Base-by-base conservation (phyloP, 768 basidiomycete genomes). In the Rubroboletus pulcherrimus region DNA sequence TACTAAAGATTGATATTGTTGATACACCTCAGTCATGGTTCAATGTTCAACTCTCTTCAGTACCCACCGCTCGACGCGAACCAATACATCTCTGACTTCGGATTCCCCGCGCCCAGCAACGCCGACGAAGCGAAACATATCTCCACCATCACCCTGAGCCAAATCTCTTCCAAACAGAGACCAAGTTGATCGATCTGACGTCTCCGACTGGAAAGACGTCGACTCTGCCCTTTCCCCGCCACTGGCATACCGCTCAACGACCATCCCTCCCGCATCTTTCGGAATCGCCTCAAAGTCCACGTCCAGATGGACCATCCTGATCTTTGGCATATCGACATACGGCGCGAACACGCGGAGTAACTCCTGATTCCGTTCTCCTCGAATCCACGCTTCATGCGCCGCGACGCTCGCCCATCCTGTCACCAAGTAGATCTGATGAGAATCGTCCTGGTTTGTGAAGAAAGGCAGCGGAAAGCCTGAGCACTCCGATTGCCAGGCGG, bases 371-470 rank as follows among this genome's bases (percentile, higher is more conserved):
- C 63, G 60, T 4, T 73, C 67, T 52, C 75, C 76, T 6, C 56
- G 58, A 17, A 79, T 75, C 76, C 78, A 81, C 37, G 67, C 65
- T 29, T 71, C 57, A 59, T 81, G 80, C 9, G 74, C 72, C 11
- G 55, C 61, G 24, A 75, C 73, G 54, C 71, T 71, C 49, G 64
- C 39, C 81, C 80, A 82, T 11, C 79, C 78, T 0, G 77, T 74
- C 31, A 79, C 61, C 29, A 81, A 57, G 60, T 76, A 74, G 3
- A 79, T 51, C 29, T 63, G 53, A 7, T 52, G 41, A 1, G 68
- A 50, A 30, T 66, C 60, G 2, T 54, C 48, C 21, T 53, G 37
- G 38, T 54, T 50, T 4, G 64, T 58, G 64, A 75, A 80, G 60
- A 74, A 79, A 29, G 67, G 62, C n/a, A 81, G 56, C 14, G 76